Base-by-base conservation (phyloP, 1,284 basidiomycete species). In the Tylopilus orsonianus region DNA sequence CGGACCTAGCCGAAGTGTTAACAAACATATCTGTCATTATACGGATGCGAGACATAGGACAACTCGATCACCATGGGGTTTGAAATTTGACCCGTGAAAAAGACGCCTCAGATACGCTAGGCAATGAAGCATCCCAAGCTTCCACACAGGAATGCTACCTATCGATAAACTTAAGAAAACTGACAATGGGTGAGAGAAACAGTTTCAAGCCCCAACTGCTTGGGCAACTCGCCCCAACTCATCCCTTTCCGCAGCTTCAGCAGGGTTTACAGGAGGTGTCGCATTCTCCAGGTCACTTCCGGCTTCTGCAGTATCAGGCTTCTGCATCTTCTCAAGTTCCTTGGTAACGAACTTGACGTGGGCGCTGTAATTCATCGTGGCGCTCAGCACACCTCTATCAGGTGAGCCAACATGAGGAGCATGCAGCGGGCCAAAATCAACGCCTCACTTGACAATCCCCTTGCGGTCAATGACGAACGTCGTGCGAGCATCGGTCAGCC, bases 381-480 rank as follows among this genome's bases (percentile, higher is more conserved):
- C 70, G 52, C 79, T 79, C 33, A 79, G 60, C 5, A 72, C 73
- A 52, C 79, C 81, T 52, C 83, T 85, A 56, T 33, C 22, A 30
- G 42, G 10, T 13, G 30, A 24, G 22, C 26, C 6, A 34, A 7
- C 20, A 24, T 38, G 37, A 36, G 26, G 4, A 20, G 22, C 26
- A 19, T n/a, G n/a, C 18, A 44, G 20, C 4, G 8, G 13, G 16
- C 8, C 7, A 7, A 32, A 44, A 14, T 29, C 3, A 19, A 30
- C 13, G 22, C 18, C 41, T 41, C 29, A 86, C 80, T 78, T 75
- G 26, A 91, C 71, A 39, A 80, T 69, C 4, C 90, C 88, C 46
- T 84, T 75, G 45, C 69, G 73, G 62, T 90, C 87, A 48, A 92
- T 81, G 57, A 90, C 74, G 62, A 90, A 85, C 0, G 89, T 92